Base-by-base conservation (phyloP, 2,329 filamentous ascomycete species). In the Pseudogymnoascus sp. region DNA sequence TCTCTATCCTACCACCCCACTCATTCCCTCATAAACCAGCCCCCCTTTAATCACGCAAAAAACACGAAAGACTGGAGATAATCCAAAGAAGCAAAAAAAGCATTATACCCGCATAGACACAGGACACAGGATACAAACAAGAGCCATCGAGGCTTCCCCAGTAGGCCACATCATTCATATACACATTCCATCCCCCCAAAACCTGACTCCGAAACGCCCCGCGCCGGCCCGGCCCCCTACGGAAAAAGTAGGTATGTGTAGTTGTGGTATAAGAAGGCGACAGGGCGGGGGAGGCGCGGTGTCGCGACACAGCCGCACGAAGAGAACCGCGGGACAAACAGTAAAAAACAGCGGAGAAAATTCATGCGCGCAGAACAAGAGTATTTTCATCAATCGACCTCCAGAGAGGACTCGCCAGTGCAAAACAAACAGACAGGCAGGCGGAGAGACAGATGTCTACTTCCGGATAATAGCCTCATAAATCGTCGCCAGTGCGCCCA, bases 381-480 rank as follows among this genome's bases (percentile, higher is more conserved):
- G 44, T 17, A 53, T 53, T 53, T 53, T 53, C 23, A 31, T 53
- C 44, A 53, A 53, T 53, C 15, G 19, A 28, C 26, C 23, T 11
- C 17, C 23, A 31, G 10, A 28, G 4, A 53, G 23, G 44, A 17
- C 15, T 53, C 44, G 23, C 44, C 44, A 9, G 57, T n/a, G 15
- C 33, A 17, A 59, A 59, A 35, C 17, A 21, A 15, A 38, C 31
- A 38, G 57, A 38, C 31, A 60, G 57, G 13, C 57, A 13, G n/a
- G 13, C 19, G 19, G 17, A 26, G 1, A 47, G 44, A 17, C 15
- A 36, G 57, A 23, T 8, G 4, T 47, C 66, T 80, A 88, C 74
- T 87, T 90, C 77, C 83, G 87, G 72, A 93, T 76, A 23, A 90
- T 86, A 40, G 89, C 90, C 68, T 93, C 90, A 75, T 93, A 95